Evolutionary conservation across 495 filamentous ascomycete species (phyloP).

Genomic region (Parachaetomium inaequale): DNA sequence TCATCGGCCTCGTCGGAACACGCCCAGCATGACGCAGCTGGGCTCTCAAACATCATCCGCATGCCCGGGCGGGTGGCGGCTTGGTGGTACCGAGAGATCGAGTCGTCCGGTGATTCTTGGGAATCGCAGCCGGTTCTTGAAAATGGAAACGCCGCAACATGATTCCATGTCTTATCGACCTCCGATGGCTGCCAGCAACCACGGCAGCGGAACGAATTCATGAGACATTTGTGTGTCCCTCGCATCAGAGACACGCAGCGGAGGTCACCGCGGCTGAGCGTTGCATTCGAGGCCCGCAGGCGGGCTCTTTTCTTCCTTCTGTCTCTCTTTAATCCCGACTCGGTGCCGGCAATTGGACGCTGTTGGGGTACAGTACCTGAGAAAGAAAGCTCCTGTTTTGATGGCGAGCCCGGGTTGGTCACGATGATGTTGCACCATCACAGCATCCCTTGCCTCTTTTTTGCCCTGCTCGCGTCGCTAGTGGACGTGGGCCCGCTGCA

Average conservation of each 20-base stretch:
- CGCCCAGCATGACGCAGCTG: not conserved
- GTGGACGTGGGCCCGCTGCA: not conserved
- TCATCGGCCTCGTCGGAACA: not conserved
- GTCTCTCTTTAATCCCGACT: slow-evolving; percentile 1
- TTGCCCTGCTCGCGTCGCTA: not conserved
- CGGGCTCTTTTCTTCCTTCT: not conserved
- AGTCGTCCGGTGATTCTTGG: not conserved
- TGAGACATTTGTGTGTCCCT: slow-evolving; percentile 17
- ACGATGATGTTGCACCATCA: slow-evolving; percentile 12
- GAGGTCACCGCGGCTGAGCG: slow-evolving; percentile 12
- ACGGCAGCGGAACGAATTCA: slow-evolving; percentile 1
- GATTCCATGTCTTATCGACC: not conserved
- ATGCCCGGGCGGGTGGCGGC: not conserved
- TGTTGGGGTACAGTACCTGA: not conserved
- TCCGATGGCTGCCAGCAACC: not conserved
- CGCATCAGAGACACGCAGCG: slow-evolving; percentile 9
- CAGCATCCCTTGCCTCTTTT: slow-evolving; percentile 9
- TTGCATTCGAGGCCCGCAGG: not conserved
- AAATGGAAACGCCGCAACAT: not conserved
- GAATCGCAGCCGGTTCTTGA: not conserved
- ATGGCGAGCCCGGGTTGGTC: not conserved
- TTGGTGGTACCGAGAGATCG: not conserved
- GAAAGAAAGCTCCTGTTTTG: not conserved
- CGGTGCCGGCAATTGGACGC: slow-evolving; percentile 9
- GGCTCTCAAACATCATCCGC: not conserved